phyloP scores from a whole-genome alignment of 208 protist genomes.

The Acanthamoeba royreba region DNA sequence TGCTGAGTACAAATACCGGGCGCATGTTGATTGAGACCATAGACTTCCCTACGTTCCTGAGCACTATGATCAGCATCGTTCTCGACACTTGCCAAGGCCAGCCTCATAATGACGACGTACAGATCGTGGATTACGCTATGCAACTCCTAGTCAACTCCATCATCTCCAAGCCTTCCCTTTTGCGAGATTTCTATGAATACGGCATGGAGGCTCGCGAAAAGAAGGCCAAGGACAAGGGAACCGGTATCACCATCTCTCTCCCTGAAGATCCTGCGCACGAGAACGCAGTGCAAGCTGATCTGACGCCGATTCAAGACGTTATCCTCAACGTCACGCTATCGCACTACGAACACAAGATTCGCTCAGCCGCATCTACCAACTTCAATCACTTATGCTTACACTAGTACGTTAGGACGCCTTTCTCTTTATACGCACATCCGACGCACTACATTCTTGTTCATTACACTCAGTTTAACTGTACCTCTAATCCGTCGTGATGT shows the following conservation, averaged over 20 bases:
- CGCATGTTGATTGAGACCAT: neutral
- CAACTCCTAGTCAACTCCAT: neutral
- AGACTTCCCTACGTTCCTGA: neutral
- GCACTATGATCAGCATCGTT: neutral
- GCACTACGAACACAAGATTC: neutral
- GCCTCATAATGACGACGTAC: conserved; percentile 17
- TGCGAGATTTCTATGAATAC: neutral
- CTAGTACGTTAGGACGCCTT: neutral
- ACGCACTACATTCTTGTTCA: neutral
- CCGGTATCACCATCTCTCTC: neutral
- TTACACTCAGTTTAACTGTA: neutral
- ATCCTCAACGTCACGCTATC: neutral
- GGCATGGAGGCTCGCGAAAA: neutral
- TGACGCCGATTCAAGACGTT: neutral
- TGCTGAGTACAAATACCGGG: neutral
- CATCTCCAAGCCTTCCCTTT: neutral
- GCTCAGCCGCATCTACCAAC: neutral
- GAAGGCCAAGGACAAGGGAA: neutral
- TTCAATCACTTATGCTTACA: neutral
- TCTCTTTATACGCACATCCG: neutral
- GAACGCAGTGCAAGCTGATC: neutral
- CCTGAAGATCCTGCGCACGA: too few species aligned
- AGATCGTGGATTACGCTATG: conserved; percentile 49
- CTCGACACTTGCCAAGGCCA: neutral
- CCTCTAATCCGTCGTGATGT: neutral